Base-by-base conservation (phyloP, 2,329 filamentous ascomycete species). In the Trichophyton verrucosum region DNA sequence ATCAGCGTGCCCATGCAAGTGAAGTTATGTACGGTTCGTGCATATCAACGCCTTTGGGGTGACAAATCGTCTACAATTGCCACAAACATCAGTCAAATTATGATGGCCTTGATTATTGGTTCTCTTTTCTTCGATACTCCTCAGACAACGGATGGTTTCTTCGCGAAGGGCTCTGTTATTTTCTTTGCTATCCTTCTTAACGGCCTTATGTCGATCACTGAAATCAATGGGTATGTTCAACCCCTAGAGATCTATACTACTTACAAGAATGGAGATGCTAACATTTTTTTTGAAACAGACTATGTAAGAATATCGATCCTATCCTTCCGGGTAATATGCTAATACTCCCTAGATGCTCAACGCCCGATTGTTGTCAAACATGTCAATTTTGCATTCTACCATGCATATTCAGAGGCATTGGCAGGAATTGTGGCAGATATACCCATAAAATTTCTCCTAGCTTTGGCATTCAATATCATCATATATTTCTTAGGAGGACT, bases 361-460 rank as follows among this genome's bases (percentile, higher is more conserved):
- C 86, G 91, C 40, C 88, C 89, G 2, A 95, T 96, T 66, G 89
- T 96, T 62, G 91, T 96, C 70, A 96, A 96, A 72, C 91, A 96
- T 68, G 79, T 81, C 58, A 85, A 88, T 60, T 96, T 96, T 70
- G 90, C 91, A 7, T 81, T 96, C 22, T 95, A 96, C 66, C 91
- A 95, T 71, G 90, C 92, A 0, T 91, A 88, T 6, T 86, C 90
- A 15, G 91, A 96, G 77, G 89, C 91, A 13, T 80, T 91, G 61
- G 85, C 88, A 0, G 92, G 89, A 3, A 92, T 96, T 82, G 75
- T 96, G 22, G 86, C 84, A 61, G 91, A 96, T 68, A 76, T 96
- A 74, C 91, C 91, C 0, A 89, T 91, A 74, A 96, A 94, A 72
- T 76, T 96, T 20, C 57, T 76, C 20, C 91, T 90, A 65, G 76